Percentiles rank a stretch among this genome's conserved stretches.
Evolutionary conservation across 495 filamentous ascomycete genomes (phyloP).

Genomic region (Xylaria curta): DNA sequence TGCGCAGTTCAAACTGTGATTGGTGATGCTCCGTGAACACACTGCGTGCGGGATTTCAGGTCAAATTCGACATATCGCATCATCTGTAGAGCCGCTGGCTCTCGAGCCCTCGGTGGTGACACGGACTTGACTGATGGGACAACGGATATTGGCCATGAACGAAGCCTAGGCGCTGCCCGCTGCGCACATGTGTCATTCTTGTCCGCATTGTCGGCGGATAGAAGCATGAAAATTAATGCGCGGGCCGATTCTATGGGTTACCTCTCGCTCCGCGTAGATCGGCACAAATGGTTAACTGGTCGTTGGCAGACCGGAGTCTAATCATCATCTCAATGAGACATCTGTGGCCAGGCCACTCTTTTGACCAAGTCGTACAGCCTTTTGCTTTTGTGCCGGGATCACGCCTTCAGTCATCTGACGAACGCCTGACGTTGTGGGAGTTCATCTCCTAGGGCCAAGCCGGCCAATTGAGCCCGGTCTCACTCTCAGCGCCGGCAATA

Average conservation of each 20-base stretch:
- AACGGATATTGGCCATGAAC: neutral
- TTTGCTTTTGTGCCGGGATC: neutral
- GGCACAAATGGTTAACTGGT: neutral
- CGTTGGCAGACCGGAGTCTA: neutral
- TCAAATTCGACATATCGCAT: neutral
- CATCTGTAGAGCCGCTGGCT: neutral
- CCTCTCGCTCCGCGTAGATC: neutral
- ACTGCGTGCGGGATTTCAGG: neutral
- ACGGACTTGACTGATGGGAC: neutral
- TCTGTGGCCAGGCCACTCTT: neutral
- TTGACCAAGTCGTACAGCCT: neutral
- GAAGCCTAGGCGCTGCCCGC: neutral
- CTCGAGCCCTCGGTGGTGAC: neutral
- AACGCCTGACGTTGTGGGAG: constrained; percentile 9
- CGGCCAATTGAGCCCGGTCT: neutral
- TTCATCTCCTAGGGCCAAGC: neutral
- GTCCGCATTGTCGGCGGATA: neutral
- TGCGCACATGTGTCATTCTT: neutral
- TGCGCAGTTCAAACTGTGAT: neutral
- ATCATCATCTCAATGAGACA: neutral
- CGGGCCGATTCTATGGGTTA: constrained; percentile 20
- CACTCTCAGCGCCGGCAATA: neutral
- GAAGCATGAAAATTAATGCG: neutral
- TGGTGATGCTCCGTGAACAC: neutral
- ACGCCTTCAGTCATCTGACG: neutral